Evolutionary conservation across 371 early-diverging fungal species (phyloP).

Genomic region (Mucor lusitanicus): DNA sequence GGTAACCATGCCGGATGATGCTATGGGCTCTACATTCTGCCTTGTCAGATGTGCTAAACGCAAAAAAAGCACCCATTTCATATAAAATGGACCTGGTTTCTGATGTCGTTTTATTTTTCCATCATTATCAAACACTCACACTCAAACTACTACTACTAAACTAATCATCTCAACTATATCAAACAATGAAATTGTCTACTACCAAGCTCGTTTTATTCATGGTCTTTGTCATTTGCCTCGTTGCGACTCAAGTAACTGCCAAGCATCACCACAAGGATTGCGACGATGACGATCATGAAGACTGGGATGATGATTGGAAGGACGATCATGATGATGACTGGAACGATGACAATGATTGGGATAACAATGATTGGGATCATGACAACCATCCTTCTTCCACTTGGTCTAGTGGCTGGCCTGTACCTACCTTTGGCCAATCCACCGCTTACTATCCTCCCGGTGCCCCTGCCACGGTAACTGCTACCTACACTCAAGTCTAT

Average conservation of each 20-base stretch:
- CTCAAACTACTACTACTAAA: too few relatives aligned
- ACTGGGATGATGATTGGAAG: neutral
- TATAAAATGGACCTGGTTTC: neutral
- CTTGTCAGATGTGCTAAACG: constrained; percentile 5
- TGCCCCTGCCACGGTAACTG: neutral
- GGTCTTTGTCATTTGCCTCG: neutral
- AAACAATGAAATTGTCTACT: constrained; percentile 8
- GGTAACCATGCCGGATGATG: neutral
- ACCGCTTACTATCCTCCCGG: neutral
- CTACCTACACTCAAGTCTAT: constrained; percentile 1
- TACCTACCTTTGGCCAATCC: neutral
- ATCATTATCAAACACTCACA: neutral
- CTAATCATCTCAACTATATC: too few relatives aligned
- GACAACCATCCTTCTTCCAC: neutral
- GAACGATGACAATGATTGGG: neutral
- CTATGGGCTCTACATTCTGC: neutral
- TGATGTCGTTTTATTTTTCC: neutral
- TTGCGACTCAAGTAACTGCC: constrained; percentile 2
- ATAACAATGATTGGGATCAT: neutral
- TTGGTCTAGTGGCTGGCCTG: neutral
- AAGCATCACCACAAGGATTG: neutral
- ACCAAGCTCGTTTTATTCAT: constrained; percentile 5
- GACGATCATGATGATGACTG: neutral
- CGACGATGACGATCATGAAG: neutral
- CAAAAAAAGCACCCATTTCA: neutral